Evolutionary conservation across 164 flowering plant genomes (phyloP).

Genomic region (Nelumbo lutea): DNA sequence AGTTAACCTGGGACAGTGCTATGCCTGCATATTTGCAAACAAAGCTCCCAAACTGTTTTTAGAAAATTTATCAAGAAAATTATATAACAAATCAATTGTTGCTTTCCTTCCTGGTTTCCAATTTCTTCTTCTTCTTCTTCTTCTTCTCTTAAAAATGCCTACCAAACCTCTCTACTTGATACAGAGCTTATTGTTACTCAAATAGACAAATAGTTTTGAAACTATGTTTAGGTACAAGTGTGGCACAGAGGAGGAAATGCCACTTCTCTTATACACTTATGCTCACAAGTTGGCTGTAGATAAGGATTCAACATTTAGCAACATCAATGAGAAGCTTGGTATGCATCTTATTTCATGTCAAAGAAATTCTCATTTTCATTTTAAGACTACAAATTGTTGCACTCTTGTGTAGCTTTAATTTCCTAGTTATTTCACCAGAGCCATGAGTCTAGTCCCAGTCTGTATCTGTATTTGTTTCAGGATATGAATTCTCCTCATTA

Average conservation of each 20-base stretch:
- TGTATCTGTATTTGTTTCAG: not conserved
- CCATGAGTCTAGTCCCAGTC: too few species aligned
- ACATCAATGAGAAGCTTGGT: not conserved
- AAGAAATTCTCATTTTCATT: not conserved
- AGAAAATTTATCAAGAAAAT: too few species aligned
- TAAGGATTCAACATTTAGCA: slow-evolving; percentile 1
- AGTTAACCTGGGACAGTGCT: too few species aligned
- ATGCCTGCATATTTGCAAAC: too few species aligned
- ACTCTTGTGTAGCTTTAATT: not conserved
- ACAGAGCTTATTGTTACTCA: too few species aligned
- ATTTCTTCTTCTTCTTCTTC: too few species aligned
- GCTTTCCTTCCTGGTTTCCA: too few species aligned
- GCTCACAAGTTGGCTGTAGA: slow-evolving; percentile 9
- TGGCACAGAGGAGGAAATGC: slow-evolving; percentile 13
- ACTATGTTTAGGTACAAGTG: not conserved
- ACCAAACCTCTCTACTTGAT: not conserved
- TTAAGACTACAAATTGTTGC: too few species aligned
- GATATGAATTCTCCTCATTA: slow-evolving; percentile 12
- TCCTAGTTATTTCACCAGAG: not conserved
- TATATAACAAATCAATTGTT: too few species aligned
- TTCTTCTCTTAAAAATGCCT: too few species aligned
- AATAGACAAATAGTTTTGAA: too few species aligned
- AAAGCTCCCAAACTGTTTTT: too few species aligned
- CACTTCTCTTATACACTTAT: slow-evolving; percentile 11
- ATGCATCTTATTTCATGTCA: not conserved